Evolutionary conservation across 2,329 filamentous ascomycete genomes (phyloP).

Genomic region (Fusarium miscanthi): DNA sequence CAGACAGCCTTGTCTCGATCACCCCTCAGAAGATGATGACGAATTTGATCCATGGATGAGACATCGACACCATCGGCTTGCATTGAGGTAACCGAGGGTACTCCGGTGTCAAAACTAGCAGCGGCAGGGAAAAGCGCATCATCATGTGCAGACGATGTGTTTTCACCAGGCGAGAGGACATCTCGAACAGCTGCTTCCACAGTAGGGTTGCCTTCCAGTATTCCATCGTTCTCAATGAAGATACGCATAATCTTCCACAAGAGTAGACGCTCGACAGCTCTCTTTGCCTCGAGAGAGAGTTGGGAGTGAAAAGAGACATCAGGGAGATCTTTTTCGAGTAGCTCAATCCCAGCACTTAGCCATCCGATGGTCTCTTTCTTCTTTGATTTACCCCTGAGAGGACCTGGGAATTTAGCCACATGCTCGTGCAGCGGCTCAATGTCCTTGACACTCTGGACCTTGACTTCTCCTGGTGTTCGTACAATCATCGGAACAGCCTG

Average conservation of each 20-base stretch:
- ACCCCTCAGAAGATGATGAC: constrained; percentile 78
- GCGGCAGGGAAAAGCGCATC: constrained; percentile 42
- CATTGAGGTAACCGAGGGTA: constrained; percentile 51
- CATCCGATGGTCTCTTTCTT: constrained; percentile 93
- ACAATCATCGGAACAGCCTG: constrained; percentile 81
- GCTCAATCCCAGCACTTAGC: constrained; percentile 81
- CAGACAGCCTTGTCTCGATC: constrained; percentile 93
- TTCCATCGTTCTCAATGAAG: constrained; percentile 88
- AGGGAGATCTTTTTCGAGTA: constrained; percentile 70
- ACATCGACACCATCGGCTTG: constrained; percentile 76
- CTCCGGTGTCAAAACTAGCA: constrained; percentile 41
- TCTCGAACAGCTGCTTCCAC: constrained; percentile 81
- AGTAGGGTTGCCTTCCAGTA: constrained; percentile 76
- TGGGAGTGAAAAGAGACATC: constrained; percentile 62
- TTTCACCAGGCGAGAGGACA: constrained; percentile 72
- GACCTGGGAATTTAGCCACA: constrained; percentile 86
- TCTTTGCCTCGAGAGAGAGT: constrained; percentile 72
- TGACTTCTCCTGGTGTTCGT: constrained; percentile 84
- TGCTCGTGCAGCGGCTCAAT: constrained; percentile 77
- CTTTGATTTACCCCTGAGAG: constrained; percentile 88
- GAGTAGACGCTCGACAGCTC: constrained; percentile 80
- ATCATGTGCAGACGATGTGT: constrained; percentile 41
- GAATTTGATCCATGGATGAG: constrained; percentile 76
- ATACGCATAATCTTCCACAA: constrained; percentile 88
- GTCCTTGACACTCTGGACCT: constrained; percentile 79